phyloP scores from a whole-genome alignment of 192 early-diverging fungal genomes.

The Geranomyces michiganensis region DNA sequence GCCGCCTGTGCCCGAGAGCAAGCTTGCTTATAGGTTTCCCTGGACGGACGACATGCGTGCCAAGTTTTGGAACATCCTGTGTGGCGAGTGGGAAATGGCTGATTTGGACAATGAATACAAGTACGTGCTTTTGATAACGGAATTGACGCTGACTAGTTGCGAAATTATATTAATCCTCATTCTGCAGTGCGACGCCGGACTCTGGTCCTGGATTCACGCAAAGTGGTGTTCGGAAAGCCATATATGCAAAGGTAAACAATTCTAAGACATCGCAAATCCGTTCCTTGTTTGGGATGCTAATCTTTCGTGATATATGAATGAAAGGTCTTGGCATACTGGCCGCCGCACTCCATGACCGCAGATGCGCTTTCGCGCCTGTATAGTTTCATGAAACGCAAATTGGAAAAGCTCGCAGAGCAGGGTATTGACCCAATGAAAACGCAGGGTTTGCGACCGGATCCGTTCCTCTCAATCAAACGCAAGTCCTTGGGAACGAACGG shows the following conservation, averaged over 20 bases:
- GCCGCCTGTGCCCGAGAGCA: neutral
- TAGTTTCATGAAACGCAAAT: slow-evolving; percentile 16
- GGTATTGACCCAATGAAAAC: neutral
- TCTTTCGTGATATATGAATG: too few relatives aligned
- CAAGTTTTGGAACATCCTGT: slow-evolving; percentile 40
- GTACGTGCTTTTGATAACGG: slow-evolving; percentile 5
- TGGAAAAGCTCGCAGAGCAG: neutral
- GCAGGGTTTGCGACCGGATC: neutral
- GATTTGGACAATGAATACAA: slow-evolving; percentile 43
- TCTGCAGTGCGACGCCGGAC: slow-evolving; percentile 18
- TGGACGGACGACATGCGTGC: slow-evolving; percentile 14
- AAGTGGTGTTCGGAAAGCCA: slow-evolving; percentile 35
- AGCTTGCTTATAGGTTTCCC: slow-evolving; percentile 7
- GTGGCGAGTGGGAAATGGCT: slow-evolving; percentile 45
- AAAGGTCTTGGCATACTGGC: slow-evolving; percentile 20
- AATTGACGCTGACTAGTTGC: neutral
- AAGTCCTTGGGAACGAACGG: neutral
- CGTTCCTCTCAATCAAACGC: slow-evolving; percentile 4
- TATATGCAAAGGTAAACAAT: slow-evolving; percentile 25
- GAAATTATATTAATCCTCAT: neutral
- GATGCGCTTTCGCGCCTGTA: slow-evolving; percentile 22
- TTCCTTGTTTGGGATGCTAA: neutral
- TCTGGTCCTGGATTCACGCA: slow-evolving; percentile 27
- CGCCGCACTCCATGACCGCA: slow-evolving; percentile 4
- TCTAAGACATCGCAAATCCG: neutral